phyloP scores from a whole-genome alignment of 192 early-diverging fungal genomes.

The Gamsiella multidivaricata region DNA sequence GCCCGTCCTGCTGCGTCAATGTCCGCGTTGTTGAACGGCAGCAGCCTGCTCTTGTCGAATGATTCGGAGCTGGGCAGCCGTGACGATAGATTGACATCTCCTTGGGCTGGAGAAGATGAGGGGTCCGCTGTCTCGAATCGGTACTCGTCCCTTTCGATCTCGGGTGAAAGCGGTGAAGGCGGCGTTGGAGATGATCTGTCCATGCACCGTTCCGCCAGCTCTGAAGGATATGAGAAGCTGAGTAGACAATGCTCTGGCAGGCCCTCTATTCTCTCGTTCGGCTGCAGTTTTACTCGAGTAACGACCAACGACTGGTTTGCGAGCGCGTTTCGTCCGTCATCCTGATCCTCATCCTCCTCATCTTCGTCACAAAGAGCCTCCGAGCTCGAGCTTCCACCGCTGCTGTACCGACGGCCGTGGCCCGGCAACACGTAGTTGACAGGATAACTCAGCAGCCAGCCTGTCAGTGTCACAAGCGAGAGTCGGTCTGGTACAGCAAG shows the following conservation, averaged over 20 bases:
- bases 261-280: slow-evolving; percentile 15
- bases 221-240: slow-evolving; percentile 41
- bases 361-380: background rate
- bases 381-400: background rate
- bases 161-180: slow-evolving; percentile 27
- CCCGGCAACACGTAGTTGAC: slow-evolving; percentile 41
- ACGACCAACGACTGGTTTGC: slow-evolving; percentile 40
- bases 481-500: slow-evolving; percentile 23
- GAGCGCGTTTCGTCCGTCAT: slow-evolving; percentile 36
- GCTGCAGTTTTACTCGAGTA: slow-evolving; percentile 32
- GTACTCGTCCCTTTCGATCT: slow-evolving; percentile 10
- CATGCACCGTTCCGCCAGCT: slow-evolving; percentile 20
- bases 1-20: slow-evolving; percentile 39
- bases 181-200: slow-evolving; percentile 8
- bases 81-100: background rate
- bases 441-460: slow-evolving; percentile 51
- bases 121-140: background rate
- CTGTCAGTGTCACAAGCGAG: slow-evolving; percentile 41
- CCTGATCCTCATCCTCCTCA: slow-evolving; percentile 40
- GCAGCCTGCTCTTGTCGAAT: slow-evolving; percentile 15
- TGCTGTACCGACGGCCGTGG: slow-evolving; percentile 21
- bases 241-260: slow-evolving; percentile 23
- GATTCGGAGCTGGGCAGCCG: slow-evolving; percentile 22
- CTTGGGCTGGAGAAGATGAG: background rate
- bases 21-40: slow-evolving; percentile 45